Evolutionary conservation across 148 eudicot species (phyloP).

Genomic region (Persicaria tinctoria): DNA sequence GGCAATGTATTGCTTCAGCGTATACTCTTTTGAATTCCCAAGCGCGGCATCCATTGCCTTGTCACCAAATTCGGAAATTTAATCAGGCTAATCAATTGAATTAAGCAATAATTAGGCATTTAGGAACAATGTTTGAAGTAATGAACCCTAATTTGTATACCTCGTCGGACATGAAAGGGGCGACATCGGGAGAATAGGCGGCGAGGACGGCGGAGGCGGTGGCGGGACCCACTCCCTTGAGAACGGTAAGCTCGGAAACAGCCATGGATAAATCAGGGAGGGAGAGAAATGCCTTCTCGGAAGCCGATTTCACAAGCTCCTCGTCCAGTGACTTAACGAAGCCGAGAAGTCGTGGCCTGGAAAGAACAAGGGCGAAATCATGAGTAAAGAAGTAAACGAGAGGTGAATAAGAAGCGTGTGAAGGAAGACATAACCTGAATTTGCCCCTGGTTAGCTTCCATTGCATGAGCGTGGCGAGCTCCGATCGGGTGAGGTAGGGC

Average conservation of each 20-base stretch:
- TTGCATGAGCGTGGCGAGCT: slow-evolving; percentile 71
- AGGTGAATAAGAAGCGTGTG: neutral
- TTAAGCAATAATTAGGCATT: neutral
- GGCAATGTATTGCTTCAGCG: slow-evolving; percentile 64
- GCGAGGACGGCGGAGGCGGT: slow-evolving; percentile 90
- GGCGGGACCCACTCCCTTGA: slow-evolving; percentile 95
- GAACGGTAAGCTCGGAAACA: slow-evolving; percentile 50
- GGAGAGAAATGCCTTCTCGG: slow-evolving; percentile 54
- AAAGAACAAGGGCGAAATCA: slow-evolving; percentile 6
- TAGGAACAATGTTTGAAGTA: neutral
- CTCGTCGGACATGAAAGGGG: slow-evolving; percentile 97
- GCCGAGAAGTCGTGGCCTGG: slow-evolving; percentile 60
- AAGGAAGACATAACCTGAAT: slow-evolving; percentile 33
- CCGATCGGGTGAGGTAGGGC: slow-evolving; percentile 56
- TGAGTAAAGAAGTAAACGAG: neutral
- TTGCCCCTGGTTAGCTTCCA: slow-evolving; percentile 95
- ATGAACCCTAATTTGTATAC: slow-evolving; percentile 18
- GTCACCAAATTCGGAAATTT: neutral
- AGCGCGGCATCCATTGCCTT: slow-evolving; percentile 78
- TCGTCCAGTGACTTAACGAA: slow-evolving; percentile 67
- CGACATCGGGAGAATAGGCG: slow-evolving; percentile 63
- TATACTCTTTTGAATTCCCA: slow-evolving; percentile 70
- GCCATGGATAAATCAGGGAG: slow-evolving; percentile 64
- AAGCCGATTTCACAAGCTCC: slow-evolving; percentile 52
- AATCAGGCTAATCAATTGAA: neutral